phyloP scores from a whole-genome alignment of 2,329 filamentous ascomycete genomes.

The Fusarium pseudonygamai region DNA sequence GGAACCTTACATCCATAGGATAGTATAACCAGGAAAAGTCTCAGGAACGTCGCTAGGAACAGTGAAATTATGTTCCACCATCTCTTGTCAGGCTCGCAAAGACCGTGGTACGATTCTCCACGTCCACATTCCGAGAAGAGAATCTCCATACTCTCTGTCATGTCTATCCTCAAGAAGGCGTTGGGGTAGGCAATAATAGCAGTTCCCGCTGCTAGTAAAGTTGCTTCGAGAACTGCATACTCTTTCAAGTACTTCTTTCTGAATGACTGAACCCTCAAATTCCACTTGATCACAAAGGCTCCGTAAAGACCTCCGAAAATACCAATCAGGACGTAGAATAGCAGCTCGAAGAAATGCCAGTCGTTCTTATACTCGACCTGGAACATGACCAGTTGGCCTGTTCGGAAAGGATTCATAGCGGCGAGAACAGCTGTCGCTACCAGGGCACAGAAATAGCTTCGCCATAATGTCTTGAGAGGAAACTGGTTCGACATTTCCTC shows the following conservation, averaged over 20 bases:
- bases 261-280: slow-evolving; percentile 88
- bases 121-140: slow-evolving; percentile 94
- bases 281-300: slow-evolving; percentile 98
- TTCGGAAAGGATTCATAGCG: slow-evolving; percentile 97
- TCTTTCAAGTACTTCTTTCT: slow-evolving; percentile 89
- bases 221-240: slow-evolving; percentile 88
- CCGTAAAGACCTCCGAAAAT: slow-evolving; percentile 95
- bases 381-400: slow-evolving; percentile 98
- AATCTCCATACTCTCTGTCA: slow-evolving; percentile 99
- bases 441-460: slow-evolving; percentile 96
- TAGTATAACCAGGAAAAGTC: slow-evolving; percentile 87
- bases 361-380: slow-evolving; percentile 94
- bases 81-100: slow-evolving; percentile 83
- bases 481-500: slow-evolving; percentile 99
- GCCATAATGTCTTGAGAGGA: slow-evolving; percentile 96
- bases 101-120: slow-evolving; percentile 84
- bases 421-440: slow-evolving; percentile 93
- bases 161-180: slow-evolving; percentile 93
- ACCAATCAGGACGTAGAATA: slow-evolving; percentile 92
- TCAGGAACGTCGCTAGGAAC: slow-evolving; percentile 79
- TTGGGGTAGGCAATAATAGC: slow-evolving; percentile 97
- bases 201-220: slow-evolving; percentile 81
- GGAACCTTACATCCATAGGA: slow-evolving; percentile 98
- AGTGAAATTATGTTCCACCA: slow-evolving; percentile 83
- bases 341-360: slow-evolving; percentile 97